Evolutionary conservation across 148 eudicot species (phyloP).

Genomic region (Fagopyrum esculentum): DNA sequence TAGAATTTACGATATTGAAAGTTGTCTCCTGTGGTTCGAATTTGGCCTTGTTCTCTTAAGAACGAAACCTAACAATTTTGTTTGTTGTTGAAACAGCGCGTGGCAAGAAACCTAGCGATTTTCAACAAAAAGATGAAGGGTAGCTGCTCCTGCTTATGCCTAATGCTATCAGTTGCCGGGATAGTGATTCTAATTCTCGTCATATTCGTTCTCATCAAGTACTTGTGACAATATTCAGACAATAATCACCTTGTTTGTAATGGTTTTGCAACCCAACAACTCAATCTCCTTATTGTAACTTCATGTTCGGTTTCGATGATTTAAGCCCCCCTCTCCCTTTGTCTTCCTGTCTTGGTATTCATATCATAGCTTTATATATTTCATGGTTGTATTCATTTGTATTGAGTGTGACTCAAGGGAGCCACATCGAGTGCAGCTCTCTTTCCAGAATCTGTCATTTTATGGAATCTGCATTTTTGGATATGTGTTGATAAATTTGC

Average conservation of each 20-base stretch:
- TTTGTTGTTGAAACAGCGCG: conserved; percentile 34
- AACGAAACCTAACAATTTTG: neutral
- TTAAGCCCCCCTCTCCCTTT: neutral
- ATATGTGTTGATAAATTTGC: neutral
- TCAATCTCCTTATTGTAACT: neutral
- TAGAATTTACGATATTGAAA: neutral
- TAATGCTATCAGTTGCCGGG: conserved; percentile 50
- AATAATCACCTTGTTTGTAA: neutral
- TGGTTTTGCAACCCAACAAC: neutral
- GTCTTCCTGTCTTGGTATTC: neutral
- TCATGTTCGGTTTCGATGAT: conserved; percentile 6
- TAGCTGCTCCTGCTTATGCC: conserved; percentile 69
- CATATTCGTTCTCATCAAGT: conserved; percentile 43
- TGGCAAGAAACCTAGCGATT: conserved; percentile 49
- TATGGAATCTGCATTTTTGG: neutral
- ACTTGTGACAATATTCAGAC: conserved; percentile 24
- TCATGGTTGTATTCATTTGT: conserved; percentile 5
- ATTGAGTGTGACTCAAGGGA: conserved; percentile 8
- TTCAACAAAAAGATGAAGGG: conserved; percentile 70
- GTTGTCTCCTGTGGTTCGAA: neutral
- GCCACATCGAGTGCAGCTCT: conserved; percentile 8
- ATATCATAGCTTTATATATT: neutral
- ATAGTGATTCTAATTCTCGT: conserved; percentile 43
- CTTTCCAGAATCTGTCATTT: neutral
- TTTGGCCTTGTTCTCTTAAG: too few relatives aligned